phyloP scores from a whole-genome alignment of 768 basidiomycete genomes.

The Omphalotus guepiniiformis region DNA sequence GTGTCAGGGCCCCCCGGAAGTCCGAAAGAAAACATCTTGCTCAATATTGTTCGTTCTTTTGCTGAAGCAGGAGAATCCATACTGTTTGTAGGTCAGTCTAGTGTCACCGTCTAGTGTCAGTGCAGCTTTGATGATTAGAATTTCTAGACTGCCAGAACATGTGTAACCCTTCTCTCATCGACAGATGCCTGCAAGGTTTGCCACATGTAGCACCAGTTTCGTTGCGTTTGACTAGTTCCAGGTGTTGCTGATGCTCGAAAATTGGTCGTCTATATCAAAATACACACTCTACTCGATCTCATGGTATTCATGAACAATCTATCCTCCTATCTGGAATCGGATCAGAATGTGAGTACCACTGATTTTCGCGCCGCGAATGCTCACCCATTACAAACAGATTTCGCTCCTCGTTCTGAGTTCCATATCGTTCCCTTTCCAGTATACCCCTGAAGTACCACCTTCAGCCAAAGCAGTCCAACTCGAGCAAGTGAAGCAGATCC shows the following conservation, averaged over 20 bases:
- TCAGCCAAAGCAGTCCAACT: slow-evolving; percentile 40
- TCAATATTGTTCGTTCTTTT: slow-evolving; percentile 46
- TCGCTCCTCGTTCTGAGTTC: slow-evolving; percentile 63
- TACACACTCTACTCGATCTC: slow-evolving; percentile 50
- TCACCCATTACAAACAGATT: slow-evolving; percentile 30
- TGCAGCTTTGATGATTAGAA: too few relatives aligned
- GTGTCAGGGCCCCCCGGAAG: slow-evolving; percentile 75
- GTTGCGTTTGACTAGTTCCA: slow-evolving; percentile 2
- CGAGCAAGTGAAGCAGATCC: slow-evolving; percentile 46
- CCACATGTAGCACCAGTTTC: too few relatives aligned
- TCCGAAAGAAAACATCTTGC: slow-evolving; percentile 54
- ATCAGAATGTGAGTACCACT: slow-evolving; percentile 39
- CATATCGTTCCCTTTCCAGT: slow-evolving; percentile 65
- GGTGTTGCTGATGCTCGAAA: slow-evolving; percentile 6
- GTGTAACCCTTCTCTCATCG: slow-evolving; percentile 29
- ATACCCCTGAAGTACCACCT: slow-evolving; percentile 31
- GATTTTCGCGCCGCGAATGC: background rate
- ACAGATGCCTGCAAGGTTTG: slow-evolving; percentile 23
- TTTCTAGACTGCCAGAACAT: slow-evolving; percentile 45
- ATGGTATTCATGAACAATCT: slow-evolving; percentile 57
- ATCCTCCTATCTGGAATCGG: slow-evolving; percentile 37
- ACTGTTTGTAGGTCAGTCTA: slow-evolving; percentile 57
- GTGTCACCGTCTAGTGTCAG: background rate
- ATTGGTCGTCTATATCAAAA: slow-evolving; percentile 35
- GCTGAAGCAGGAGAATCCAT: slow-evolving; percentile 45